phyloP scores from a whole-genome alignment of 768 basidiomycete species.

The Kwoniella sp. region DNA sequence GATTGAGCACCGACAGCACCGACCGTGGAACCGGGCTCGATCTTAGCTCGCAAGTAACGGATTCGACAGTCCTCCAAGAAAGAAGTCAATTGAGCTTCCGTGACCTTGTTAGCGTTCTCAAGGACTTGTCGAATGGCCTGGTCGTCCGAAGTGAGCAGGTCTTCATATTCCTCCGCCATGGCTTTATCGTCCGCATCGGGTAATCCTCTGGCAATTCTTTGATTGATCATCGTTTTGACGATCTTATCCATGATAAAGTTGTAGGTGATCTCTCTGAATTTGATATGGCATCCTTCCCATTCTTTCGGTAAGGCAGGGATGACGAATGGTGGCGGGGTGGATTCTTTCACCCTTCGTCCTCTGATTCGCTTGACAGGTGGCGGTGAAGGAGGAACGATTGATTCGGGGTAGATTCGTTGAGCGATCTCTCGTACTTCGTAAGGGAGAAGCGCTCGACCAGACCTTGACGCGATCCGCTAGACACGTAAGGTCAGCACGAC shows the following conservation, averaged over 20 bases:
- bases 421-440: conserved; percentile 80
- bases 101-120: conserved; percentile 89
- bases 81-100: conserved; percentile 70
- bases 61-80: conserved; percentile 89
- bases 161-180: conserved; percentile 69
- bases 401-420: conserved; percentile 42
- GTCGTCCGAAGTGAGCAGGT: conserved; percentile 71
- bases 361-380: conserved; percentile 57
- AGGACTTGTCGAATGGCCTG: conserved; percentile 67
- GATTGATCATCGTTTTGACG: conserved; percentile 66
- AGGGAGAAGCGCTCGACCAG: conserved; percentile 71
- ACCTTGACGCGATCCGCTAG: conserved; percentile 67
- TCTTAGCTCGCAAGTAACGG: conserved; percentile 91
- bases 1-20: conserved; percentile 98
- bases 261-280: conserved; percentile 55
- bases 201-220: conserved; percentile 75
- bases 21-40: conserved; percentile 97
- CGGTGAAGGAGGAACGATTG: conserved; percentile 13
- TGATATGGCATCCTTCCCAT: conserved; percentile 51
- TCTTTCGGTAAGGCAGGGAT: conserved; percentile 19
- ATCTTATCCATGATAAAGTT: conserved; percentile 72
- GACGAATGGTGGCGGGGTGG: conserved; percentile 8
- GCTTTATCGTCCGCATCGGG: conserved; percentile 70
- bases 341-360: conserved; percentile 57
- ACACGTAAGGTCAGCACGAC: too few species aligned